These are phyloP conservation scores for Claviceps africana DNA, from an alignment of 2,329 filamentous ascomycete species.

Conservation along the genomic window DNA sequence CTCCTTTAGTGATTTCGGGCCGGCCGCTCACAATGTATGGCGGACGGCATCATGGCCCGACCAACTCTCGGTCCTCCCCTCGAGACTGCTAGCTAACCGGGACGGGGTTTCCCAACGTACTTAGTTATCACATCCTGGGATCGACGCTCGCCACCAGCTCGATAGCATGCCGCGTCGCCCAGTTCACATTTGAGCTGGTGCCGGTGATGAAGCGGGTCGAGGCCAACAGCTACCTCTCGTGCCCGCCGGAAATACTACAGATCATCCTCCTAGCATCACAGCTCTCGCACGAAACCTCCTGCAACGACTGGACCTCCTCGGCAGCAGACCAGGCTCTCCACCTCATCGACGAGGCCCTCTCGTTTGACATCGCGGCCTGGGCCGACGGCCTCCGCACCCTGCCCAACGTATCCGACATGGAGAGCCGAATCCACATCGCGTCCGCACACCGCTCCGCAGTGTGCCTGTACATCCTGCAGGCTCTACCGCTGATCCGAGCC, in stretches of 20 bases:
- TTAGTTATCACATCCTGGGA: conserved; percentile 27
- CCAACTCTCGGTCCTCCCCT: neutral
- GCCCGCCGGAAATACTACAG: conserved; percentile 28
- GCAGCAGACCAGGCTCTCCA: conserved; percentile 23
- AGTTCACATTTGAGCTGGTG: conserved; percentile 24
- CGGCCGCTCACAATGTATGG: neutral
- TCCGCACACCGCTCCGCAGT: conserved; percentile 32
- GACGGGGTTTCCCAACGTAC: neutral
- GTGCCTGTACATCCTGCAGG: conserved; percentile 32
- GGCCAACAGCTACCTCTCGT: conserved; percentile 28
- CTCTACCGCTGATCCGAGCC: conserved; percentile 24
- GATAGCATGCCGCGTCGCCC: conserved; percentile 24
- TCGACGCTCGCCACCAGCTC: conserved; percentile 23
- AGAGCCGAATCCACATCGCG: conserved; percentile 29
- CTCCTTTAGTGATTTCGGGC: neutral
- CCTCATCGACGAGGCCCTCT: conserved; percentile 27
- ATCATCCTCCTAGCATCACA: conserved; percentile 31
- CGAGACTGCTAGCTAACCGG: neutral
- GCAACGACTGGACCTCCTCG: conserved; percentile 17
- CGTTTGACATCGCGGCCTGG: conserved; percentile 29
- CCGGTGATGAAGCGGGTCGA: conserved; percentile 28
- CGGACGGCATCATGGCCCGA: neutral
- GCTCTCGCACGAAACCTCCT: conserved; percentile 24
- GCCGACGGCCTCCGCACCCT: conserved; percentile 24
- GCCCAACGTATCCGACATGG: conserved; percentile 23